These are phyloP conservation scores for Lippia alba DNA, from an alignment of 305 asterid species.

Conservation along the genomic window DNA sequence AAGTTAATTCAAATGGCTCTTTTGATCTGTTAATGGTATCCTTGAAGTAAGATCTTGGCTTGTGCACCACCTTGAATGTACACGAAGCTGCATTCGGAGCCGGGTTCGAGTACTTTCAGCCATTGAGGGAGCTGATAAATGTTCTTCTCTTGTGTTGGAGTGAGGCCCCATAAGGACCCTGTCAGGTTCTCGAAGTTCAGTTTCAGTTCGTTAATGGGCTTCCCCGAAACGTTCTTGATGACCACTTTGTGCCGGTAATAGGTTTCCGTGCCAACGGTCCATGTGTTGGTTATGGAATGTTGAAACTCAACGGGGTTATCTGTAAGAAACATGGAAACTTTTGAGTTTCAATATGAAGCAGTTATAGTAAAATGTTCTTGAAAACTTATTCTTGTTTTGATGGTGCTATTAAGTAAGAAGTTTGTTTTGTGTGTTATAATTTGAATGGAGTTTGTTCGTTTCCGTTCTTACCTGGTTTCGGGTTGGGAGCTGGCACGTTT, in stretches of 20 bases:
- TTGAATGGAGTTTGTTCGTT: background rate
- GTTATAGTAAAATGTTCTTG: background rate
- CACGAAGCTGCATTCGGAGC: slow-evolving; percentile 59
- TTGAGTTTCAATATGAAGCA: background rate
- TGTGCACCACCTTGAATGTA: slow-evolving; percentile 91
- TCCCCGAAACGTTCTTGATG: slow-evolving; percentile 63
- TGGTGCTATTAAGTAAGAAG: background rate
- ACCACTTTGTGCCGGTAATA: slow-evolving; percentile 75
- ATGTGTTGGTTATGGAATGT: slow-evolving; percentile 76
- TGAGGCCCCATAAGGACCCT: slow-evolving; percentile 85
- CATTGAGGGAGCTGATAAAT: slow-evolving; percentile 66
- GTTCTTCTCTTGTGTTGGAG: slow-evolving; percentile 57
- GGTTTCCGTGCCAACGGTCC: slow-evolving; percentile 59
- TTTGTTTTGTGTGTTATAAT: too few species aligned
- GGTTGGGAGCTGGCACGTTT: slow-evolving; percentile 26
- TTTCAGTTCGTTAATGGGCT: slow-evolving; percentile 58
- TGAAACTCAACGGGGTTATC: slow-evolving; percentile 59
- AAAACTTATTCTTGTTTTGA: background rate
- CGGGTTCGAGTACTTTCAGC: slow-evolving; percentile 59
- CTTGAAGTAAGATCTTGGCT: slow-evolving; percentile 65
- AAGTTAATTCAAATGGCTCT: background rate
- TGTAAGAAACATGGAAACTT: slow-evolving; percentile 28
- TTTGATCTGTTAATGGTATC: slow-evolving; percentile 50
- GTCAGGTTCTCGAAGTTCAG: slow-evolving; percentile 56
- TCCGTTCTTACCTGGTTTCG: slow-evolving; percentile 36